A percentile compares a stretch with the other conserved stretches of the same genome.
phyloP scores from a whole-genome alignment of 352 stramenopile species.

The Globisporangium paroecandrum region DNA sequence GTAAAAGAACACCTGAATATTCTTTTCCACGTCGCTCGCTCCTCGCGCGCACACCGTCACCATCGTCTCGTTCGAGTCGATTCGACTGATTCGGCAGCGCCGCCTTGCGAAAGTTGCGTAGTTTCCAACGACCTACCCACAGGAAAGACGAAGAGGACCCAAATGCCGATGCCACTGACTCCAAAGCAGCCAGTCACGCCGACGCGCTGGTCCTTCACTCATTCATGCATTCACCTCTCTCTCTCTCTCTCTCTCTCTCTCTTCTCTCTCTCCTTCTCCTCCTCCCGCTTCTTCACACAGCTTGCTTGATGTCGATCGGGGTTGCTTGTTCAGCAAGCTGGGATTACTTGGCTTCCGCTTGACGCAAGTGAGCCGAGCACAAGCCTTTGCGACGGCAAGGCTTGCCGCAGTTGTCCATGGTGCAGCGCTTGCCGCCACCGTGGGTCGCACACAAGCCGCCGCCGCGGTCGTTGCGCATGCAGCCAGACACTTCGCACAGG shows the following conservation, averaged over 20 bases:
- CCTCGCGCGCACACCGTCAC: not conserved
- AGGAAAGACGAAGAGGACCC: slow-evolving; percentile 1
- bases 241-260: not conserved
- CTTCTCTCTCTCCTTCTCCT: slow-evolving; percentile 7
- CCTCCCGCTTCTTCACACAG: slow-evolving; percentile 1
- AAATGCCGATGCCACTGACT: slow-evolving; percentile 14
- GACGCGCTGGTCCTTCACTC: slow-evolving; percentile 17
- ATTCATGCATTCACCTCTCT: slow-evolving; percentile 20
- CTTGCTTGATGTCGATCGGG: slow-evolving; percentile 7
- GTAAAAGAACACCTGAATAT: slow-evolving; percentile 21
- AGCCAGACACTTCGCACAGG: slow-evolving; percentile 74
- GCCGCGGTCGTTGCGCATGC: slow-evolving; percentile 84
- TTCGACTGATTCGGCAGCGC: not conserved
- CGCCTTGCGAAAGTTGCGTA: slow-evolving; percentile 9
- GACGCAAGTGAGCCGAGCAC: slow-evolving; percentile 74
- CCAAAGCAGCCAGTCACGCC: slow-evolving; percentile 6
- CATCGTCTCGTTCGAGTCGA: slow-evolving; percentile 10
- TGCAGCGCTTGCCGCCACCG: slow-evolving; percentile 82
- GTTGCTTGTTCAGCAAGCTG: slow-evolving; percentile 4
- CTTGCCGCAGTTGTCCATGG: slow-evolving; percentile 59
- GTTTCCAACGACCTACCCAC: slow-evolving; percentile 21
- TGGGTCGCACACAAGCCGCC: slow-evolving; percentile 75
- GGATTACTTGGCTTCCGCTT: slow-evolving; percentile 29
- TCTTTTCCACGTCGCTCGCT: slow-evolving; percentile 8
- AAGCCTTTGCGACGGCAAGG: slow-evolving; percentile 79